Evolutionary conservation across 495 filamentous ascomycete species (phyloP), one percentile per base, ranked within the genome.

Genomic region (Podospora tetraspora): DNA sequence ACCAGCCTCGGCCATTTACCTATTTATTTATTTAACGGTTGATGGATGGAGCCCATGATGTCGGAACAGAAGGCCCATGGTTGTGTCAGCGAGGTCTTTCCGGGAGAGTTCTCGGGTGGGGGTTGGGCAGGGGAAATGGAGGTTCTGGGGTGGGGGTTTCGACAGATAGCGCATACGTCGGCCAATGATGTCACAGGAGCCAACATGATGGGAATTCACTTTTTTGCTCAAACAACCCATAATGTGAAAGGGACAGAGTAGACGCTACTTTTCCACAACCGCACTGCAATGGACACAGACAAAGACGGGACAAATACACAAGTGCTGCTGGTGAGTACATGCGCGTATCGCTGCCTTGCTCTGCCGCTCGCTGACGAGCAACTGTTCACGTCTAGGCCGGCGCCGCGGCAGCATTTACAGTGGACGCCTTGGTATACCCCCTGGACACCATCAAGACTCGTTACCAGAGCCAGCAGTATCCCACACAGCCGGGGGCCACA

Each of bases 361-460:
- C 8, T 52, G 16, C 16, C 19, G 16, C 1, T 52, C 19, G 19
- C 43, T 52, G 43, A 52, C 43, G 5, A 43, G 43, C 19, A 8
- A 52, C 16, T 8, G 16, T 52, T 6, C 43, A 43, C 43, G 1
- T 12, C 43, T 5, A 93, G 90, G 91, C 92, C 25, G 92, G 92
- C n/a, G 91, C 90, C 23, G 82, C 89, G 57, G 92, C 92, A 60
- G 92, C 91, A 24, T 89, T 94, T 72, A 85, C 86, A 1, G 90
- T 94, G 59, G 92, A 96, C 71, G 82, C 94, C 61, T 78, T 94
- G 13, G 84, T 94, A 64, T 96, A 94, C 74, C 92, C 92, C 2
- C 79, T 94, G 8, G 92, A 96, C 76, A 96, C 92, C 0, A 83
- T 95, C 71, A 95, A 96, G 77, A 94, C 92, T 6, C 87, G 93